A percentile compares a stretch with the other conserved stretches of the same genome.
phyloP scores from a whole-genome alignment of 352 stramenopile genomes.

The Globisporangium viniferum region DNA sequence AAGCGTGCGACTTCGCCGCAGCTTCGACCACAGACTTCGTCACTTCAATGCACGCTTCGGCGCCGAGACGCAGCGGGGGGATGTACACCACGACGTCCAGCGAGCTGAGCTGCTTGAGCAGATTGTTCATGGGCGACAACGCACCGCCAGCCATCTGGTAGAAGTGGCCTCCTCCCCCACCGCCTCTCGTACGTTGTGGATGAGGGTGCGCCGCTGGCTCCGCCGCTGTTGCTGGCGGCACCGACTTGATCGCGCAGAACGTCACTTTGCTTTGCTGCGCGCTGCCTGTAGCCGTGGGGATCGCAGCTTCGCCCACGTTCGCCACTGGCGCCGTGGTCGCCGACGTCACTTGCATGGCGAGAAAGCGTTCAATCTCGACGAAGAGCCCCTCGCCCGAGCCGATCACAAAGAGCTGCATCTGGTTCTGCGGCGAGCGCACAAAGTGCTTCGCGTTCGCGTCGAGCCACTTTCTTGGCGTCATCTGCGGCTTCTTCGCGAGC shows the following conservation, averaged over 20 bases:
- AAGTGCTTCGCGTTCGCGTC: conserved; percentile 36
- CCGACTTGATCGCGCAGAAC: conserved; percentile 64
- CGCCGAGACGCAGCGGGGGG: conserved; percentile 52
- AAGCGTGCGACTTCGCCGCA: conserved; percentile 42
- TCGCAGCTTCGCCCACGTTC: conserved; percentile 42
- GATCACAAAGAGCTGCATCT: conserved; percentile 81
- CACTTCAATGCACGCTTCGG: conserved; percentile 51
- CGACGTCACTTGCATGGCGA: conserved; percentile 60
- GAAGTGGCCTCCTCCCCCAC: conserved; percentile 12
- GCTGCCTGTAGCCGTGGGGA: conserved; percentile 34
- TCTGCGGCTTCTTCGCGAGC: conserved; percentile 45
- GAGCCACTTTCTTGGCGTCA: conserved; percentile 49
- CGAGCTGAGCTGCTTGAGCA: conserved; percentile 56
- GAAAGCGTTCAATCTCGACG: conserved; percentile 57
- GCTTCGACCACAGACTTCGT: conserved; percentile 51
- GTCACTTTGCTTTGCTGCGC: conserved; percentile 63
- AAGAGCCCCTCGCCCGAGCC: conserved; percentile 70
- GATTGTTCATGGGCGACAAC: conserved; percentile 45
- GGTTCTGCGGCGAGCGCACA: conserved; percentile 46
- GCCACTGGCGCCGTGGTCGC: conserved; percentile 25
- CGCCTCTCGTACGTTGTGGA: not conserved
- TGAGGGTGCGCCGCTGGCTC: conserved; percentile 12
- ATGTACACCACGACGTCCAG: conserved; percentile 74
- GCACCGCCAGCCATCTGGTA: conserved; percentile 39
- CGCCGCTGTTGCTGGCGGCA: conserved; percentile 16